These are phyloP conservation scores for Lodderomyces theae DNA, from an alignment of 1,139 yeast species.

Conservation along the genomic window DNA sequence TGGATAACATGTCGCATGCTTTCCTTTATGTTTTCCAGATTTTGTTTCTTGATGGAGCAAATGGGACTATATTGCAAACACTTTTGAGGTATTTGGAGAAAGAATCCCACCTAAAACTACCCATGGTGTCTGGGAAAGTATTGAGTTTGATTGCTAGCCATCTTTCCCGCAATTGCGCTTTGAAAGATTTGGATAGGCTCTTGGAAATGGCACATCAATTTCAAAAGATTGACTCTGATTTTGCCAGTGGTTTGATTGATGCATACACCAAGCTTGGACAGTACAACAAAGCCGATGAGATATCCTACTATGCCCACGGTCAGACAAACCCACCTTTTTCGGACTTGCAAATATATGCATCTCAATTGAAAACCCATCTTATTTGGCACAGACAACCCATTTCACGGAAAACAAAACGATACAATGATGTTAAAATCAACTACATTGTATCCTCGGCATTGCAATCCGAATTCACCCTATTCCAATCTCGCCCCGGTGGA, in stretches of 20 bases:
- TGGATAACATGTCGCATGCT: conserved; percentile 16
- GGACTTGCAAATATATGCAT: conserved; percentile 25
- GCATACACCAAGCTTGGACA: conserved; percentile 32
- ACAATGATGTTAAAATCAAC: background rate
- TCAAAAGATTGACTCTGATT: conserved; percentile 15
- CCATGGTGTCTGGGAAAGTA: conserved; percentile 19
- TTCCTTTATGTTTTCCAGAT: conserved; percentile 42
- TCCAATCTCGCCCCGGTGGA: conserved; percentile 1
- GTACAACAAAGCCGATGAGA: conserved; percentile 32
- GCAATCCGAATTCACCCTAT: conserved; percentile 1
- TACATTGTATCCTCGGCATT: background rate
- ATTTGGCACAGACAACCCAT: conserved; percentile 22
- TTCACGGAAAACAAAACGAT: background rate
- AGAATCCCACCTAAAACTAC: conserved; percentile 16
- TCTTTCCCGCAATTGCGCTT: conserved; percentile 23
- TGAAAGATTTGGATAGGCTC: conserved; percentile 24
- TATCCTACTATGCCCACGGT: conserved; percentile 30
- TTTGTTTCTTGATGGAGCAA: conserved; percentile 35
- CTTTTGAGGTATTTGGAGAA: conserved; percentile 31
- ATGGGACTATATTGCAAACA: conserved; percentile 38
- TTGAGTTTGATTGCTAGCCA: conserved; percentile 19
- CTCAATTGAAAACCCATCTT: conserved; percentile 32
- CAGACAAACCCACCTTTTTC: conserved; percentile 29
- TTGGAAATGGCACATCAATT: conserved; percentile 19
- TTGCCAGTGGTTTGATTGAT: conserved; percentile 21